Conservation (phyloP, 805 yeast genomes). For the Metschnikowia dekortorum region DNA sequence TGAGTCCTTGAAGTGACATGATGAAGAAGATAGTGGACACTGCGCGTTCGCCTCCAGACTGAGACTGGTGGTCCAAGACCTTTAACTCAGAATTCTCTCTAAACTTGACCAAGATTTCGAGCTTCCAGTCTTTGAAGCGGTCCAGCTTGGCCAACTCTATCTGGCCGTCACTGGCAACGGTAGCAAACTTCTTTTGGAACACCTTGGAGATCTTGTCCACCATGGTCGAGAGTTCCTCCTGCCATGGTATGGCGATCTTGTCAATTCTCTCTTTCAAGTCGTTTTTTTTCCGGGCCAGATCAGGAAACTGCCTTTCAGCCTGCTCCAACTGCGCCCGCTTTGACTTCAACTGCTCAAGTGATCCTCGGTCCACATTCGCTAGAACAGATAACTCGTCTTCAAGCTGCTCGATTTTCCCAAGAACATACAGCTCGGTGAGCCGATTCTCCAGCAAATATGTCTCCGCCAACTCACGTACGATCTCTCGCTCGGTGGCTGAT, state of each 20-base stretch:
- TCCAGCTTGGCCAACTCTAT: slow-evolving; percentile 55
- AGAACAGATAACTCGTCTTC: slow-evolving; percentile 43
- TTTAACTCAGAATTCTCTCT: slow-evolving; percentile 70
- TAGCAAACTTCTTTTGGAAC: slow-evolving; percentile 61
- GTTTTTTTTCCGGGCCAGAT: slow-evolving; percentile 19
- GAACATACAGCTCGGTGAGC: slow-evolving; percentile 37
- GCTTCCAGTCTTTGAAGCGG: slow-evolving; percentile 69
- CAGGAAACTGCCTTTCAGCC: slow-evolving; percentile 39
- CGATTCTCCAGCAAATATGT: slow-evolving; percentile 29
- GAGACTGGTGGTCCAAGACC: slow-evolving; percentile 77
- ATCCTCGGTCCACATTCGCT: slow-evolving; percentile 34
- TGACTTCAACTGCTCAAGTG: slow-evolving; percentile 37
- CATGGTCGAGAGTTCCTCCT: slow-evolving; percentile 51
- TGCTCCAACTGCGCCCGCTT: slow-evolving; percentile 30
- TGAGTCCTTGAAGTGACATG: slow-evolving; percentile 83
- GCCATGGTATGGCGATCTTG: slow-evolving; percentile 49
- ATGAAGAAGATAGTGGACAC: slow-evolving; percentile 89
- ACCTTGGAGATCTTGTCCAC: slow-evolving; percentile 55
- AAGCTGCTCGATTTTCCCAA: slow-evolving; percentile 39
- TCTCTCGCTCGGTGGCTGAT: slow-evolving; percentile 35
- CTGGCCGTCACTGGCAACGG: slow-evolving; percentile 86
- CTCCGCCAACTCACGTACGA: slow-evolving; percentile 37
- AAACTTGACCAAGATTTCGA: slow-evolving; percentile 81
- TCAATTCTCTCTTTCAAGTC: slow-evolving; percentile 34
- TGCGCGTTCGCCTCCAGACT: slow-evolving; percentile 97